Evolutionary conservation across 192 early-diverging fungal species (phyloP).

Genomic region (Linnemannia zychae): DNA sequence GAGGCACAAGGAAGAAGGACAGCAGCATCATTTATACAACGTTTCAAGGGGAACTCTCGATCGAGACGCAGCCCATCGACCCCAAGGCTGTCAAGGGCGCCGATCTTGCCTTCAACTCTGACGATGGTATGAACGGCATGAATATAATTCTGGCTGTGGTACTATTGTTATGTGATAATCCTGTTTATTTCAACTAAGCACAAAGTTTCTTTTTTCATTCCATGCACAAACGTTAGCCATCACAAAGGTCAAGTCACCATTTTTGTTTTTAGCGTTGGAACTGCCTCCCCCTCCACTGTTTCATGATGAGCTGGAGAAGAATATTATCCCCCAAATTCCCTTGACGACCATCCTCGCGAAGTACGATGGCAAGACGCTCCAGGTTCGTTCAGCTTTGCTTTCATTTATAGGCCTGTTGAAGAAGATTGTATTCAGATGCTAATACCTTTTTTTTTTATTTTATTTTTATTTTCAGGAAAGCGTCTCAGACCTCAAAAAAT

Average conservation of each 20-base stretch:
- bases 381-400: conserved; percentile 55
- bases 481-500: conserved; percentile 72
- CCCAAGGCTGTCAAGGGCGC: conserved; percentile 58
- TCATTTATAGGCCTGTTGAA: too few species aligned
- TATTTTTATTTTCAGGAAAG: conserved; percentile 50
- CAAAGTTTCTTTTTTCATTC: neutral
- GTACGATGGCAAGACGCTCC: conserved; percentile 83
- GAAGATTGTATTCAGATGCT: conserved; percentile 10
- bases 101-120: conserved; percentile 52
- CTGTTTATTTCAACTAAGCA: neutral
- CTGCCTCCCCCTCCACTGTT: conserved; percentile 93
- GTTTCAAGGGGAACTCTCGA: conserved; percentile 88
- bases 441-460: neutral
- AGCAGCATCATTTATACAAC: conserved; percentile 86
- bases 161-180: neutral
- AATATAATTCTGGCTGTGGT: conserved; percentile 21
- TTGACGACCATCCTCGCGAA: conserved; percentile 85
- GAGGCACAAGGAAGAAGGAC: conserved; percentile 79
- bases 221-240: conserved; percentile 61
- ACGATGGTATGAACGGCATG: conserved; percentile 50
- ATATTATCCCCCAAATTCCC: conserved; percentile 94
- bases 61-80: conserved; percentile 77
- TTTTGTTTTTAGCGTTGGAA: conserved; percentile 91
- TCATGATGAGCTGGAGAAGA: conserved; percentile 84
- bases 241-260: conserved; percentile 72